Evolutionary conservation across 257 asterid genomes (phyloP).

Genomic region (Verbascum thapsus): DNA sequence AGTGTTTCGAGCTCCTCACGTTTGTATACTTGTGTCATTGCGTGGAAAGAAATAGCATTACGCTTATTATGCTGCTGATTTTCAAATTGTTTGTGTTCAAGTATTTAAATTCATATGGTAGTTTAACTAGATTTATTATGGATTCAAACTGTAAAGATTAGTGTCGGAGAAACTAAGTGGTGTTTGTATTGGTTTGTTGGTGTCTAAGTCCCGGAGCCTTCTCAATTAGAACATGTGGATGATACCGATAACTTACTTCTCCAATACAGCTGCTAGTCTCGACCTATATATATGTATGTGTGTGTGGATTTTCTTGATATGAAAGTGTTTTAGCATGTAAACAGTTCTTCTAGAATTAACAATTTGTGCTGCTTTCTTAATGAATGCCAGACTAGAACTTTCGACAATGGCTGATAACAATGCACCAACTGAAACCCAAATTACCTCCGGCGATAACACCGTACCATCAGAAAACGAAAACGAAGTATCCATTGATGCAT

Average conservation of each 20-base stretch:
- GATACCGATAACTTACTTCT: background rate
- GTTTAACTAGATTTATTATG: background rate
- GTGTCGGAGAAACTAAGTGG: background rate
- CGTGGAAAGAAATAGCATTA: background rate
- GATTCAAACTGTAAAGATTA: no score
- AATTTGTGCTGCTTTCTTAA: slow-evolving; percentile 22
- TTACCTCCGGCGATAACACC: slow-evolving; percentile 33
- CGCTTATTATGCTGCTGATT: background rate
- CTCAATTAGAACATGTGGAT: background rate
- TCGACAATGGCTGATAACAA: slow-evolving; percentile 47
- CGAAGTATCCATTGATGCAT: slow-evolving; percentile 48
- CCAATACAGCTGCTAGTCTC: background rate
- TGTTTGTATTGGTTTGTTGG: background rate
- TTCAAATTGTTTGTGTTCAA: background rate
- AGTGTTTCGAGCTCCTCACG: background rate
- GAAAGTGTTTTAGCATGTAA: background rate
- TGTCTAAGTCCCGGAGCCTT: background rate
- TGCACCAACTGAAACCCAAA: slow-evolving; percentile 32
- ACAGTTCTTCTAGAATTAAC: slow-evolving; percentile 3
- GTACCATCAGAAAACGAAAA: slow-evolving; percentile 44
- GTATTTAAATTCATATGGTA: background rate
- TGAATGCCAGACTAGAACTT: slow-evolving; percentile 31
- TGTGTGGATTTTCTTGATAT: background rate
- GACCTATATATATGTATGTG: background rate
- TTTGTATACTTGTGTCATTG: no score